Evolutionary conservation across 2,329 filamentous ascomycete genomes (phyloP).

Genomic region (Chaetomiaceae sp.): DNA sequence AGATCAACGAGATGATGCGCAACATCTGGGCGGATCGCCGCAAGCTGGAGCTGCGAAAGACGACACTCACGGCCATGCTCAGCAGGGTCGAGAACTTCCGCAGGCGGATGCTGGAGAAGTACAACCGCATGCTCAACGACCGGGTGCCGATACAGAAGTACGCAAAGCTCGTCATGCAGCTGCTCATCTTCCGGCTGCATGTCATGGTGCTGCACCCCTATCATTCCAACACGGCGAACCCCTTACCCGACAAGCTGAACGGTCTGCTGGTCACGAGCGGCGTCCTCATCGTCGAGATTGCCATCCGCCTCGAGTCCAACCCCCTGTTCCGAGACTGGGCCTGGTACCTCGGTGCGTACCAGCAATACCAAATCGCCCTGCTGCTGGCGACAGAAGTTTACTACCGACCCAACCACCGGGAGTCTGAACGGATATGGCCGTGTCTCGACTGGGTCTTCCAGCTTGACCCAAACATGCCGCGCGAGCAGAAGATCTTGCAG

Average conservation of each 20-base stretch:
- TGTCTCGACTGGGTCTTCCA: constrained; percentile 70
- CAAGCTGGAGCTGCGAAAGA: constrained; percentile 57
- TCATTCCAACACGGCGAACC: constrained; percentile 43
- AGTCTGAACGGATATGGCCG: constrained; percentile 64
- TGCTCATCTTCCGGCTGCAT: constrained; percentile 59
- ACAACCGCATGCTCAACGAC: constrained; percentile 58
- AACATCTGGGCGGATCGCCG: constrained; percentile 66
- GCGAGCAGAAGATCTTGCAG: constrained; percentile 53
- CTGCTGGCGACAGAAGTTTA: constrained; percentile 66
- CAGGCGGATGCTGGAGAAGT: constrained; percentile 60
- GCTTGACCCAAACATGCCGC: constrained; percentile 47
- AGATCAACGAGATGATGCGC: constrained; percentile 69
- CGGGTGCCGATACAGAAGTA: constrained; percentile 58
- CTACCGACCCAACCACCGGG: constrained; percentile 50
- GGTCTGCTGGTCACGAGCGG: constrained; percentile 61
- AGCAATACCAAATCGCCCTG: constrained; percentile 68
- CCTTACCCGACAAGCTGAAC: constrained; percentile 58
- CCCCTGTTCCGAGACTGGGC: constrained; percentile 52
- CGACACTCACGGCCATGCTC: constrained; percentile 59
- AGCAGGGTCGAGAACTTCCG: constrained; percentile 66
- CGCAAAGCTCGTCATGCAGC: constrained; percentile 59
- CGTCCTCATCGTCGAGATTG: constrained; percentile 46
- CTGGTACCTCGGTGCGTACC: constrained; percentile 68
- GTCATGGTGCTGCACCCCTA: constrained; percentile 67
- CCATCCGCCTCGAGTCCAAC: constrained; percentile 44